A percentile compares a stretch with the other conserved stretches of the same genome.
Conservation (phyloP, 139 green algal species). For the Chlorella sp. region DNA sequence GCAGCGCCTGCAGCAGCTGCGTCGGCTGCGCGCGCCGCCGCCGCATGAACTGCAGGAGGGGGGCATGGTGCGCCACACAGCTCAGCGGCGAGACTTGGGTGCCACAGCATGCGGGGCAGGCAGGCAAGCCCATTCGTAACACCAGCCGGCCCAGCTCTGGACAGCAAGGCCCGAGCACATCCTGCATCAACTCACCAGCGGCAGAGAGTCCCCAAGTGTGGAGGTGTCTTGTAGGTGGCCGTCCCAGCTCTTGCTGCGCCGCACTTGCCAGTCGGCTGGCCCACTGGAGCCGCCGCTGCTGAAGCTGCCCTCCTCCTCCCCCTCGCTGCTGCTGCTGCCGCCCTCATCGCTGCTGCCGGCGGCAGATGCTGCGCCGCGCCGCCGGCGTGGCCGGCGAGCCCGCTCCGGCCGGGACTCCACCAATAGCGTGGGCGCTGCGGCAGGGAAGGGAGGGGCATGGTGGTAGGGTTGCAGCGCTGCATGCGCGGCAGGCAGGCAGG, state of each 20-base stretch:
- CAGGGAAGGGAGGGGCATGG: background rate
- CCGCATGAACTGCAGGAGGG: conserved; percentile 1
- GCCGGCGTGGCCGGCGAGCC: background rate
- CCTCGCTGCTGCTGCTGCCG: conserved; percentile 9
- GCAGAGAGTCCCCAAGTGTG: background rate
- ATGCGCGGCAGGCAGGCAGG: no score
- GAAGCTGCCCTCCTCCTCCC: background rate
- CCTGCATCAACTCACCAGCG: conserved; percentile 12
- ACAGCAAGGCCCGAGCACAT: no score
- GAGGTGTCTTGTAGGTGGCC: conserved; percentile 9
- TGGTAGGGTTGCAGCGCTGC: no score
- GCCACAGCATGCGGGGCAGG: no score
- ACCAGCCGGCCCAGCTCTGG: no score
- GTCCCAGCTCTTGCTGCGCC: conserved; percentile 45
- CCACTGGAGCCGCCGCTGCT: background rate
- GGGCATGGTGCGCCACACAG: background rate
- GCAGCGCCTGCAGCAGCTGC: conserved; percentile 32
- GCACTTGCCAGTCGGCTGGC: conserved; percentile 32
- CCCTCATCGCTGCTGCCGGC: background rate
- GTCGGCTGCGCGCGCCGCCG: background rate
- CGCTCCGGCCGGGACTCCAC: background rate
- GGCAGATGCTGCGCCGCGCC: background rate
- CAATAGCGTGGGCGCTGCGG: background rate
- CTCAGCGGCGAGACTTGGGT: no score
- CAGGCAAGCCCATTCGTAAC: no score